Evolutionary conservation across 2,329 filamentous ascomycete species (phyloP), one percentile per base, ranked within the genome.

Genomic region (Coleophoma cylindrospora): DNA sequence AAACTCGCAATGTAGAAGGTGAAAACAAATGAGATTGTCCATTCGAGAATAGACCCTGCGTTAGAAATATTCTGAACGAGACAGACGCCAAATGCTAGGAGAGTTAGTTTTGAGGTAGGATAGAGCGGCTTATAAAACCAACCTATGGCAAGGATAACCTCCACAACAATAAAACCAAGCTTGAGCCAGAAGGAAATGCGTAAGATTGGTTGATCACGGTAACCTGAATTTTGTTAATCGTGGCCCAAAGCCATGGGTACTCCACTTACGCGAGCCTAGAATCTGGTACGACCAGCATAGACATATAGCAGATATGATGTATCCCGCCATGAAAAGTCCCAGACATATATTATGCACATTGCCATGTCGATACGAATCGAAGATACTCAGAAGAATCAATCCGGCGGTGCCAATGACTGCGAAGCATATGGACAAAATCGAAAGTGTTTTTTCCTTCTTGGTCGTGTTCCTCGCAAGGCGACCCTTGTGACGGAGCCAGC

Each of bases 261-360:
- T 8, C 44, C 36, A 71, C 77, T 48, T 67, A 81, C 80, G 85
- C 48, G 86, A 83, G 22, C 91, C 90, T 1, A 97, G 77, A 2
- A 88, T 84, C 62, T 92, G 86, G 67, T 95, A 96, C 67, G 96
- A 91, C 72, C 82, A 84, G 73, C 91, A 96, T 57, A 92, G 86
- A 68, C 91, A 92, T 58, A 96, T 78, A 49, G 92, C 91, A 5
- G 85, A 89, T 48, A 96, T 65, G 48, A 96, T 74, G 67, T 95
- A 97, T 34, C 90, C 94, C 13, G 69, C 83, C 65, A 96, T 89
- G 67, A 99, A 99, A 46, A 96, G 69, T 1, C 80, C 69, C 34
- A 99, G 72, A 69, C 95, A 95, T 2, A 82, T 73, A 61, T 89
- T 76, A 66, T 99, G 94, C 51, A 87, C 65, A 1, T 59, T 68